Evolutionary conservation across 2,329 filamentous ascomycete species (phyloP), one percentile per base, ranked within the genome.

Genomic region (Uncinocarpus reesii): DNA sequence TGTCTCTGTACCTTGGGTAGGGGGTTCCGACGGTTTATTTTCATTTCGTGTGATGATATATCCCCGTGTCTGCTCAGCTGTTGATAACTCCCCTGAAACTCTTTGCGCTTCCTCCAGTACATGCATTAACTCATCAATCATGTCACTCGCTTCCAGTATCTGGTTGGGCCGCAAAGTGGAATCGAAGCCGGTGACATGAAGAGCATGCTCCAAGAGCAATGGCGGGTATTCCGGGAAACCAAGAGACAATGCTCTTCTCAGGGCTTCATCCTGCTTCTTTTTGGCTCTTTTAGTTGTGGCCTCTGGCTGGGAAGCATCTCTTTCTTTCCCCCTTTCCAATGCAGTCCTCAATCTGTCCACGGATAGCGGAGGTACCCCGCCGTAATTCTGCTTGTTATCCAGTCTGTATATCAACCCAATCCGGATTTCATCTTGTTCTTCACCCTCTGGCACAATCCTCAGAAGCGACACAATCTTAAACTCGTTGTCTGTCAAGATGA

Each of bases 211-310:
- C 15, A 96, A 74, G 4, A 98, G 69, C 47, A 92, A 79, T 0
- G 92, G 89, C 1, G 92, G 88, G 47, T 90, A 80, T 62, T 98
- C 92, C 0, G 84, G 86, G 48, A 96, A 90, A 1, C 84, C 86
- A 10, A 84, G 77, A 0, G 87, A 86, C 45, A 98, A 68, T 2
- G 86, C 83, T 64, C 84, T 89, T 49, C 87, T 79, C 54, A 96
- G 60, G 47, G 81, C 80, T 64, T 90, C 84, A 3, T 81, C 82
- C 0, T 76, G 73, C 63, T 87, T 90, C 71, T 81, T 84, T 50
- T 79, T 79, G 52, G 83, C 82, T 64, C 88, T 90, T 56, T 80
- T 80, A 8, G 58, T 53, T 7, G 47, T 46, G 11, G 50, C 46
- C 24, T 58, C 55, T 35, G 56, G 54, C 21, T 56, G 52, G 18